These are phyloP conservation scores for Ziziphus jujuba DNA, from an alignment of 306 rosid genomes.

Conservation along the genomic window DNA sequence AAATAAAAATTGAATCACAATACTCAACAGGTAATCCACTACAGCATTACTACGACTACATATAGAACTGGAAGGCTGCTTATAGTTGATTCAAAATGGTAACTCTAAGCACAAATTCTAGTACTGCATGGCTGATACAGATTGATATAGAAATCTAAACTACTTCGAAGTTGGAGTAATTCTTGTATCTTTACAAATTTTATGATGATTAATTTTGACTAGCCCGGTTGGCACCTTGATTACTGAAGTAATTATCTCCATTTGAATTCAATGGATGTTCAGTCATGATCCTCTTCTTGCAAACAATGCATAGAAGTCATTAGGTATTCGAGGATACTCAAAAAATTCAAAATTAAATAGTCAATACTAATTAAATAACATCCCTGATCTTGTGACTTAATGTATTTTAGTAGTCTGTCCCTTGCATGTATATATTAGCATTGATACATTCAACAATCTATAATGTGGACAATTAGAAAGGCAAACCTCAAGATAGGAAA, in stretches of 20 bases:
- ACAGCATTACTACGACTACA: too few relatives aligned
- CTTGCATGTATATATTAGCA: background rate
- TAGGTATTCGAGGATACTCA: background rate
- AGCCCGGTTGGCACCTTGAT: background rate
- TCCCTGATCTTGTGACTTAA: background rate
- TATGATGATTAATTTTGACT: background rate
- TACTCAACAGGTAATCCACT: too few relatives aligned
- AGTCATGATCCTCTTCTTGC: background rate
- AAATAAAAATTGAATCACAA: background rate
- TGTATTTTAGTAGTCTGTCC: too few relatives aligned
- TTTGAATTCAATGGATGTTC: background rate
- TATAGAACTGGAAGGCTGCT: too few relatives aligned
- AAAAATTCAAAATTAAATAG: background rate
- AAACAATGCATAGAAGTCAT: background rate
- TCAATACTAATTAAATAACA: background rate
- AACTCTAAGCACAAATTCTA: too few relatives aligned
- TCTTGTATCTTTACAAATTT: background rate
- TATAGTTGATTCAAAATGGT: too few relatives aligned
- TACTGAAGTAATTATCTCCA: background rate
- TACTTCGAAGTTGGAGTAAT: background rate
- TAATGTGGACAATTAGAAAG: conserved; percentile 10
- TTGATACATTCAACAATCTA: background rate
- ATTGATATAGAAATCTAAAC: background rate
- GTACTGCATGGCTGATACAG: background rate
- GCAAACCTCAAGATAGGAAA: conserved; percentile 76